Base-by-base conservation (phyloP, 768 basidiomycete species). In the Suillus variegatus region DNA sequence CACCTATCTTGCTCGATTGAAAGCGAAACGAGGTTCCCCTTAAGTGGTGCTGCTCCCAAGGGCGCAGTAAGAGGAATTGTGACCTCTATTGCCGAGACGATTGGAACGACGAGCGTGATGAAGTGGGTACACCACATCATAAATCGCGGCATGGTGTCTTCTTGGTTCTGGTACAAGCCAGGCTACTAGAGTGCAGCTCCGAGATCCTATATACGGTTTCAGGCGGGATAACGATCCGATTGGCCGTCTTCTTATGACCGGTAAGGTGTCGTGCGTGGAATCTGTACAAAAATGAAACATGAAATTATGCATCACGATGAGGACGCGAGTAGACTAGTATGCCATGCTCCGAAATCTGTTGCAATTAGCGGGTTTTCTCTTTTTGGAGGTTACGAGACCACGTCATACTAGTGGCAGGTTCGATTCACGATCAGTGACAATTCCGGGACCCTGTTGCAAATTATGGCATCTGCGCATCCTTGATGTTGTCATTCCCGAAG, bases 1-100 rank as follows among this genome's bases (percentile, higher is more conserved):
- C 88, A 91, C 40, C 86, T 79, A 68, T 91, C 89, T 73, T 88
- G 85, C 69, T 90, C 90, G 62, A 91, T 84, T 38, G 89, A 91
- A 68, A 90, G 84, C 0, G 87, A 88, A 35, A 90, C 68, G 14
- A 89, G 75, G 13, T 84, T 83, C 8, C 81, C 79, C 9, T 78
- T 74, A 2, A 89, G 74, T 1, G 65, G 64, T 10, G 77, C 71
- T 4, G 85, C 79, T 49, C 57, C 67, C 5, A 70, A 63, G 1
- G 84, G 82, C 22, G 80, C 70, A 12, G 68, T 63, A 46, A 82
- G 66, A 10, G 84, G 79, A 25, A 89, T 70, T 1, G 80, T 67
- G 38, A 87, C 79, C 47, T 78, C 49, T 44, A 69, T 43, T 3
- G 66, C 66, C 36, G 47, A 65, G 62, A 32, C 65, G 18, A 66